Evolutionary conservation across 1,284 basidiomycete species (phyloP).

Genomic region (Wallemia mellicola): DNA sequence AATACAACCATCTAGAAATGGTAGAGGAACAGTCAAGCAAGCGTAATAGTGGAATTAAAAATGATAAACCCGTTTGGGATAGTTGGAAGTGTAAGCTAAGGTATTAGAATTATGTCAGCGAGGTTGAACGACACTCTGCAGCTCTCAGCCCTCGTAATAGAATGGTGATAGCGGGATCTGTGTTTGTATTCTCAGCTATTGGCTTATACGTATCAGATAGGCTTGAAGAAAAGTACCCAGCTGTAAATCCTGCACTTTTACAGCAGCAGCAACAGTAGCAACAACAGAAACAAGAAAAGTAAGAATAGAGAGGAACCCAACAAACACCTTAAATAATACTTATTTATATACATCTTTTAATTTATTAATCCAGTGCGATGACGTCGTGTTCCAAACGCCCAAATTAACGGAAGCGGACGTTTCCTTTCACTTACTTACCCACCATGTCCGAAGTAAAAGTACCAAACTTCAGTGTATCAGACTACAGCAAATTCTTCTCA

Average conservation of each 20-base stretch:
- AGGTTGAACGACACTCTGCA: too few relatives aligned
- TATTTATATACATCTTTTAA: too few relatives aligned
- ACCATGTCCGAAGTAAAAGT: not conserved
- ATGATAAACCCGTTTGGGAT: not conserved
- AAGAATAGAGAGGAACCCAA: too few relatives aligned
- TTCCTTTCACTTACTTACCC: not conserved
- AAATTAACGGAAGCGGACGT: too few relatives aligned
- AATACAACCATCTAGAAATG: not conserved
- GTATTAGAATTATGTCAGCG: too few relatives aligned
- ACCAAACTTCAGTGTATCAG: not conserved
- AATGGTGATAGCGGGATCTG: not conserved
- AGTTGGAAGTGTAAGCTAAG: not conserved
- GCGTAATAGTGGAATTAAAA: not conserved
- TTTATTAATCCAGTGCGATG: too few relatives aligned
- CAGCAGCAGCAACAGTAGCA: not conserved
- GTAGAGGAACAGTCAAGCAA: too few relatives aligned
- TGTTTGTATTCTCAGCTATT: not conserved
- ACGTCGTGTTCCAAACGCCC: too few relatives aligned
- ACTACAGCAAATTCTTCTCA: constrained; percentile 11
- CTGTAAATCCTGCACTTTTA: not conserved
- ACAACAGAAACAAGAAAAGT: too few relatives aligned
- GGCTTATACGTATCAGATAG: not conserved
- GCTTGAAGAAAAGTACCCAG: not conserved
- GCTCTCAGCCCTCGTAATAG: not conserved
- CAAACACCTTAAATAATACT: too few relatives aligned